Evolutionary conservation across 495 filamentous ascomycete species (phyloP), one percentile per base, ranked within the genome.

Genomic region (Copromyces sp.): DNA sequence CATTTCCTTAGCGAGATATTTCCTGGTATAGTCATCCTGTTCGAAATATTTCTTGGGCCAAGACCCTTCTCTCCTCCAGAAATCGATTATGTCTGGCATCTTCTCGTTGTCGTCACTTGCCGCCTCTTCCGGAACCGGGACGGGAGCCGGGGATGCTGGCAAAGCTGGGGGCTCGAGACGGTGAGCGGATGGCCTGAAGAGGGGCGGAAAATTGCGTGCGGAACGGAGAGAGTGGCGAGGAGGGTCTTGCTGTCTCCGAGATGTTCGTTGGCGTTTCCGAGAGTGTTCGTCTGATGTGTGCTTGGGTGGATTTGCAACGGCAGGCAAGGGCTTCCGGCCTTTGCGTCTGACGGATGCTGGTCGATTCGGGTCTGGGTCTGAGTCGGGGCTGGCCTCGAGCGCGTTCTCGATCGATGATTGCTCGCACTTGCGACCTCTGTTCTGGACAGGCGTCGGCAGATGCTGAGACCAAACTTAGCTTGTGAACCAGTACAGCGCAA

Each of bases 181-280:
- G 32, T 61, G 53, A 61, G 53, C 53, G 53, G 24, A 61, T 24
- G 53, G 24, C 53, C 24, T 61, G 53, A 2, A 61, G 53, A 61
- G 53, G 53, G 53, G 53, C 24, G 24, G 78, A 76, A 69, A 78
- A 76, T 40, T 77, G 77, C 17, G 77, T 41, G 40, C 40, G 40
- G 1, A 41, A 41, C 40, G 40, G 11, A 3, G 40, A 41, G 40
- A 41, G 40, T 41, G 40, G 40, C 12, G 40, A 41, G 40, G 40
- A 41, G 40, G 40, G 12, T 40, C 40, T 44, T 44, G 42, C 17
- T n/a, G n/a, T 44, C 16, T 44, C 2, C 42, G 42, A 44, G 42
- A 44, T 44, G 42, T 44, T 44, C 42, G 42, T 44, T 16, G 5
- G 42, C 42, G 42, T 44, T 44, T 44, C 17, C 42, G 17, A 44